Base-by-base conservation (phyloP, 768 basidiomycete genomes). In the Megacollybia marginata region DNA sequence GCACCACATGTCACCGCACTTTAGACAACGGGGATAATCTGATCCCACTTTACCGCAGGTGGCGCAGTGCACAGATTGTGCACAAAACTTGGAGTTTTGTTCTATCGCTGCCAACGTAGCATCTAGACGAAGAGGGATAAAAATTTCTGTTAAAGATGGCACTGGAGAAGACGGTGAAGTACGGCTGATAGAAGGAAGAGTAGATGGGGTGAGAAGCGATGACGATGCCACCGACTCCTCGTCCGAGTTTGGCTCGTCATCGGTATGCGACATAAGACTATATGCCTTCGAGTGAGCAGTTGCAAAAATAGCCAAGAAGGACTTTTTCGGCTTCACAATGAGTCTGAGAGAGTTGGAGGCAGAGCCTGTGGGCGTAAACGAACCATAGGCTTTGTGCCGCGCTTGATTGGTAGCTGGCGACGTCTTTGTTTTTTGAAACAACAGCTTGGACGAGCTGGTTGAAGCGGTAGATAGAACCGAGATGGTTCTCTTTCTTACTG, bases 1-100 rank as follows among this genome's bases (percentile, higher is more conserved):
- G 55, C 83, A 85, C 83, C 83, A 85, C 65, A 69, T 74, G 31
- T 72, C 72, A 19, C 69, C 63, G 54, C 83, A 85, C 52, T 73
- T 76, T 7, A 74, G 69, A 58, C 83, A 85, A n/a, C 74, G 73
- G 12, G 83, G 82, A 59, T 72, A 85, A 52, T 80, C 77, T 12
- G 64, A 61, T 0, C 83, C 83, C 1, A 58, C 47, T 57, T 75
- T 80, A 33, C 62, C 63, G 57, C 83, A 85, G 1, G 78, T 71
- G 9, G 75, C 70, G 50, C 83, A 85, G 33, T 55, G 56, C 20
- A 60, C 55, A 10, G 64, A 57, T 34, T 62, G 63, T 20, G 56
- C 57, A 44, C 78, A 74, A 46, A 85, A 61, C 56, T 65, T 76
- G 4, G 83, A 85, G 28, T 67, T 65, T 33, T 62, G 63, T 62